Evolutionary conservation across 257 asterid species (phyloP), one percentile per base, ranked within the genome.

Genomic region (Henckelia pumila): DNA sequence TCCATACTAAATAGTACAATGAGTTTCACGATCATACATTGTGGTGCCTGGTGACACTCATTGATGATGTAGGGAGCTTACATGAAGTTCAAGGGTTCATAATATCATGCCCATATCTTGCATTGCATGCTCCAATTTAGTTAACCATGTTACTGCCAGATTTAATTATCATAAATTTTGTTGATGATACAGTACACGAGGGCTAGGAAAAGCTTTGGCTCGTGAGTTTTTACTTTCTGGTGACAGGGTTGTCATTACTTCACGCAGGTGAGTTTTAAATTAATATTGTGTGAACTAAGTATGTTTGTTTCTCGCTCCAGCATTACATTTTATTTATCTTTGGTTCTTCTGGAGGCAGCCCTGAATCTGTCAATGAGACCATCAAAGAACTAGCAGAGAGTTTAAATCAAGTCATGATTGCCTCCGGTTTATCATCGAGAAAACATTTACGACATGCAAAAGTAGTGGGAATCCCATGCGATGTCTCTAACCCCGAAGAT

Each of bases 141-240:
- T 50, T 63, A 52, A 64, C 28, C 60, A 8, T 26, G 58, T 49
- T 65, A 40, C 58, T 56, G 10, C 37, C 22, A 65, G 50, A 44
- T 25, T 72, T 63, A 30, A 30, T 25, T 24, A 44, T 40, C n/a
- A 58, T 61, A 59, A 72, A 67, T 64, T 68, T 72, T 60, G 21
- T 68, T 78, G 58, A 79, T 72, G 80, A 37, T 85, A 68, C 89
- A 93, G 99, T 80, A 93, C 99, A 65, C 78, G 97, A 69, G 97
- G 97, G 73, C 87, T 93, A 22, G 99, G 99, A 32, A 93, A 90
- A 83, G 97, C 99, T n/a, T 85, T 93, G 74, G 99, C 96, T 19
- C 95, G 96, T 20, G 99, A 93, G 68, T 90, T 90, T 75, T 72
- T 93, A 71, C 97, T 88, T 68, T 93, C 99, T 33, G 99, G 99